Evolutionary conservation across 805 yeast species (phyloP), one percentile per base, ranked within the genome.

Genomic region (Metschnikowia gelsemii): DNA sequence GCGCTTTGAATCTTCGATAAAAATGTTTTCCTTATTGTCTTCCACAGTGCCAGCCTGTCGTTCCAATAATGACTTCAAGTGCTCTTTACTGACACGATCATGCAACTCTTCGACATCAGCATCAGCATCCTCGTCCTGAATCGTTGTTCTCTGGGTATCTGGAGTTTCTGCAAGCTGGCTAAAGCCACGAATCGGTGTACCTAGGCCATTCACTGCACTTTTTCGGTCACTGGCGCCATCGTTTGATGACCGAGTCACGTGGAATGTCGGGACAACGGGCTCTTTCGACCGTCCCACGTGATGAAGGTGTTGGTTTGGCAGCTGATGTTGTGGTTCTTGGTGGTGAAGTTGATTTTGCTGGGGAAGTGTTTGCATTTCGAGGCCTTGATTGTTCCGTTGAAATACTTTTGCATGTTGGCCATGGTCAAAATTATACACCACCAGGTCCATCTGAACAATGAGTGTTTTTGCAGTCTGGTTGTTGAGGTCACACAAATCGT

Each of bases 1-100:
- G 20, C 19, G 38, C 37, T 66, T 65, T 37, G 55, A 41, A 20
- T 62, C 61, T n/a, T 66, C 73, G 18, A 68, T 60, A 47, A 72
- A 73, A 4, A 68, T 65, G 48, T 74, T 73, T 44, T 75, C 80
- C 45, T 76, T 75, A 50, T 75, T 72, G 30, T 73, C 79, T 20
- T 58, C 62, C 18, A 47, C 52, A 45, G 52, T 47, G 12, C 51
- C 52, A n/a, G 56, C 46, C 49, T 49, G 51, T 34, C 51, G 43
- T 31, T 57, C 58, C 36, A 53, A 50, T n/a, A 62, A 55, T 16
- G 49, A 55, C 19, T 59, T 61, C 24, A 68, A 38, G 19, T 68
- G 70, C 22, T 61, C 62, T 32, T 60, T 65, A 48, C 64, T 60
- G 2, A 66, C 70, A 33, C 66, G 57, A 42, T 53, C 55, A 23